A percentile compares a stretch with the other conserved stretches of the same genome.
Evolutionary conservation across 441 rosid genomes (phyloP).

Genomic region (Francoa sonchifolia): DNA sequence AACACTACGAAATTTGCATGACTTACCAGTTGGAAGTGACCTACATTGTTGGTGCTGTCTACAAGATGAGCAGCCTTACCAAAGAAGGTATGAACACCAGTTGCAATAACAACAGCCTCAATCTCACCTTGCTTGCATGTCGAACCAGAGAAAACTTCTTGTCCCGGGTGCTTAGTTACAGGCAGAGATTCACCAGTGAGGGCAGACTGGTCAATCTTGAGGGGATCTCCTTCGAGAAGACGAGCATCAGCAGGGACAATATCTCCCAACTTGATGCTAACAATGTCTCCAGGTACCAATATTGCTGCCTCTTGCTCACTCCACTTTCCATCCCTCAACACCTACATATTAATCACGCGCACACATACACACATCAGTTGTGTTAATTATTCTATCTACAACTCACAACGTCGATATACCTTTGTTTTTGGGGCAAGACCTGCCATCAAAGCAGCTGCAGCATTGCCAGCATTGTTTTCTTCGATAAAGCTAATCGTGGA

Average conservation of each 20-base stretch:
- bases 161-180: constrained; percentile 54
- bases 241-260: constrained; percentile 90
- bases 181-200: constrained; percentile 91
- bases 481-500: constrained; percentile 88
- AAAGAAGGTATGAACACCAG: constrained; percentile 91
- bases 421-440: constrained; percentile 88
- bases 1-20: neutral
- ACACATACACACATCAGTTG: neutral
- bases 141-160: constrained; percentile 70
- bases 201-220: constrained; percentile 84
- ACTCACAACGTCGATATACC: constrained; percentile 23
- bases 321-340: constrained; percentile 81
- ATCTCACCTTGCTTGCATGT: constrained; percentile 96
- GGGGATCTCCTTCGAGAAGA: constrained; percentile 80
- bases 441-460: constrained; percentile 94
- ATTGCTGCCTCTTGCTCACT: constrained; percentile 70
- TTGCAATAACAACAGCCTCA: constrained; percentile 82
- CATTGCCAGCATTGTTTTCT: constrained; percentile 89
- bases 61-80: constrained; percentile 97
- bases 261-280: constrained; percentile 85
- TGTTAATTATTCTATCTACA: neutral
- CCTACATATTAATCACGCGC: constrained; percentile 20
- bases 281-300: constrained; percentile 80
- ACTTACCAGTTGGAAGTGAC: constrained; percentile 83
- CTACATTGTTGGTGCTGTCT: constrained; percentile 80